Conservation (phyloP, 257 asterid genomes). For the Phtheirospermum japonicum region DNA sequence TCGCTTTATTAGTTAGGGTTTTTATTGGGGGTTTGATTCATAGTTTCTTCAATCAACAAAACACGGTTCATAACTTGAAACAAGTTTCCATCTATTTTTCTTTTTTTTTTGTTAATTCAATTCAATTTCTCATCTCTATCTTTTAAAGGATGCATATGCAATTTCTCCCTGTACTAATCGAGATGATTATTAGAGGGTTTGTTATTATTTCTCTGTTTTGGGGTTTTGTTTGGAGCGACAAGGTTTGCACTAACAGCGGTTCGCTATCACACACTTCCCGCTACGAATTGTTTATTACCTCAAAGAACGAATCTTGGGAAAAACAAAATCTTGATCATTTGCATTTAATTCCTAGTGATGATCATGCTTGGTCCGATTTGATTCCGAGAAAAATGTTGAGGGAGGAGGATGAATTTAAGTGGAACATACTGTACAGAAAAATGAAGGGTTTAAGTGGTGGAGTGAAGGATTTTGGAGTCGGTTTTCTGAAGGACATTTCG, state of each 20-base stretch:
- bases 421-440: conserved; percentile 50
- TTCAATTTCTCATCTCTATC: too few relatives aligned
- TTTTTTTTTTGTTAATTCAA: too few relatives aligned
- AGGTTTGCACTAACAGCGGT: conserved; percentile 68
- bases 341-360: conserved; percentile 73
- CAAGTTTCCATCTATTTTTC: too few relatives aligned
- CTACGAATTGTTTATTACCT: conserved; percentile 38
- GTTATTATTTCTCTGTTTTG: conserved; percentile 27
- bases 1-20: neutral
- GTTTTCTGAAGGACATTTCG: conserved; percentile 60
- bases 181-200: conserved; percentile 26
- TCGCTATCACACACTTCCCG: conserved; percentile 59
- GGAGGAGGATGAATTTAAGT: conserved; percentile 55
- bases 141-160: neutral
- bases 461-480: conserved; percentile 29
- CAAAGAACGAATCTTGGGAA: conserved; percentile 53
- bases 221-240: conserved; percentile 42
- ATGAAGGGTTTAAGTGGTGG: conserved; percentile 38
- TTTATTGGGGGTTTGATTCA: neutral
- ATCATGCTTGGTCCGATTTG: conserved; percentile 55
- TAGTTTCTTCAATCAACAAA: too few relatives aligned
- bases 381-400: conserved; percentile 69
- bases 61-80: too few relatives aligned
- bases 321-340: conserved; percentile 50
- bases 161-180: conserved; percentile 22